Base-by-base conservation (phyloP, 83 land plant species). In the Diphasiastrum complanatum region DNA sequence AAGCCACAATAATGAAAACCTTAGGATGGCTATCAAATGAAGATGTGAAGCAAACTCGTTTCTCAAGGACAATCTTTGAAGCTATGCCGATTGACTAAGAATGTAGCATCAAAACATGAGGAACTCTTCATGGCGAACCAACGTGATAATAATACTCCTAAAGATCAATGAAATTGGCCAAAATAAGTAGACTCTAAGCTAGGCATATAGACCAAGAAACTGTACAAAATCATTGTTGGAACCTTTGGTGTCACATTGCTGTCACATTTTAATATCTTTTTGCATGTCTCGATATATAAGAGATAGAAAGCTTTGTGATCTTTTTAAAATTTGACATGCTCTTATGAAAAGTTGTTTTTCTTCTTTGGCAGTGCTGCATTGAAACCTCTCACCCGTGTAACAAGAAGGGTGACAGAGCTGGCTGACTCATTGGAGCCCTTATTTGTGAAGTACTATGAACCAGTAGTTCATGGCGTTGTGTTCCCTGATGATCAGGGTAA, bases 351-450 rank as follows among this genome's bases (percentile, higher is more conserved):
- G n/a, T 8, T 45, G 38, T 64, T 47, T 31, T 8, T 36, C 1
- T 3, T 56, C 26, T 23, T 74, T 16, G 26, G 28, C 86, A 93
- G 96, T 77, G 78, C 82, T 29, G 84, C 79, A 27, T 66, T 93
- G 73, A 81, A 76, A 75, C 85, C 92, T 5, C 89, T 85, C 56
- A 81, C 50, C 63, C 65, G 99, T 62, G 63, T 81, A 49, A 79
- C 89, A 12, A 78, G 92, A 52, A 74, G 85, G 30, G 75, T 93
- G 1, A 84, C 89, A 61, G 99, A 89, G 59, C 69, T 93, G 19
- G 69, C 89, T 14, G 71, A 69, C 35, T 77, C 79, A 29, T 76
- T 93, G 60, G 64, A 69, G 43, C 78, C 83, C 3, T 71, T 93
- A 52, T 93, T 73, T 50, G 50, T 74, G 61, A 89, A 69, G 58